Evolutionary conservation across 805 yeast species (phyloP).

Genomic region (Saturnispora bothae): DNA sequence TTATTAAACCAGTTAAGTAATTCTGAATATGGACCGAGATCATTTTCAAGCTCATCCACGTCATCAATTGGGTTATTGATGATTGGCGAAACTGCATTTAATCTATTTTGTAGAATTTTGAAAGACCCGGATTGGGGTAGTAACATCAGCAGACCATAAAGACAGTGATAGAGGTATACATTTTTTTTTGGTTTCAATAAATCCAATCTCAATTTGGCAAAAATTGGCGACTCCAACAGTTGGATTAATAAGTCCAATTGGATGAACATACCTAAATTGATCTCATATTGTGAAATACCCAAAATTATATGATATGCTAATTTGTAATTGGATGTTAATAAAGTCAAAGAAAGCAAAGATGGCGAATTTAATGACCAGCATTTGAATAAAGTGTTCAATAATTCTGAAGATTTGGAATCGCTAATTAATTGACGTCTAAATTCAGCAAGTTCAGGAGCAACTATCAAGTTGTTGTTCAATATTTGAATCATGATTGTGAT

Average conservation of each 20-base stretch:
- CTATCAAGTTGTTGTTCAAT: constrained; percentile 72
- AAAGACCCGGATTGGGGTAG: constrained; percentile 91
- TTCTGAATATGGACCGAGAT: constrained; percentile 12
- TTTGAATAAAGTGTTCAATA: constrained; percentile 69
- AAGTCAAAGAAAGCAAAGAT: constrained; percentile 75
- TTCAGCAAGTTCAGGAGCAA: constrained; percentile 68
- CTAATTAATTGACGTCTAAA: constrained; percentile 53
- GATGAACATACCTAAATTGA: constrained; percentile 65
- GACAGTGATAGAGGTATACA: constrained; percentile 74
- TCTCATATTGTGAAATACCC: constrained; percentile 72
- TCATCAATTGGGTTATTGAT: constrained; percentile 19
- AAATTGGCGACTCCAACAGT: constrained; percentile 83
- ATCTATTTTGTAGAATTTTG: constrained; percentile 65
- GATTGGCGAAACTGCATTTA: constrained; percentile 46
- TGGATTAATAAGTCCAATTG: constrained; percentile 88
- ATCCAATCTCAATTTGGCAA: constrained; percentile 77
- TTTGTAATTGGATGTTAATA: constrained; percentile 81
- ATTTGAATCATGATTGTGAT: constrained; percentile 77
- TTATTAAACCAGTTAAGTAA: constrained; percentile 38
- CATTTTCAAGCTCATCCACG: constrained; percentile 11
- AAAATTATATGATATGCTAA: constrained; percentile 76
- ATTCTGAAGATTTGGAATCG: constrained; percentile 28
- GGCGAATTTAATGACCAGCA: constrained; percentile 92
- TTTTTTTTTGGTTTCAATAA: constrained; percentile 76
- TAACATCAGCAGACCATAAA: constrained; percentile 88